phyloP scores from a whole-genome alignment of 768 basidiomycete species.

The Lactarius hengduanensis region DNA sequence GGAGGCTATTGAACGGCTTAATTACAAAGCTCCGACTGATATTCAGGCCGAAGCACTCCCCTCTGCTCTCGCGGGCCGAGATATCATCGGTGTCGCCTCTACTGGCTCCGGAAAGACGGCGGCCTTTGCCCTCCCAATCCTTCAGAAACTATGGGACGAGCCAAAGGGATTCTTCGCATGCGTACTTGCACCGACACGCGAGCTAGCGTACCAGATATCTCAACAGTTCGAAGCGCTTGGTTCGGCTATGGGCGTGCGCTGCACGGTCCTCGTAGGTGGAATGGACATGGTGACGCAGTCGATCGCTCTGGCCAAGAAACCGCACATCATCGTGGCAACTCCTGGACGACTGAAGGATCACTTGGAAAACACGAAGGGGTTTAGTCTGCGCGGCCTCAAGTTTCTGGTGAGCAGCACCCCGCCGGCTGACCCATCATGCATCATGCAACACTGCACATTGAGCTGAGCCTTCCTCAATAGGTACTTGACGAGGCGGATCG shows the following conservation, averaged over 20 bases:
- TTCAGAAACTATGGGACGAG: conserved; percentile 95
- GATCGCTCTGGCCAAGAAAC: conserved; percentile 88
- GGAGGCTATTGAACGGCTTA: conserved; percentile 76
- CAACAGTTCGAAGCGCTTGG: conserved; percentile 94
- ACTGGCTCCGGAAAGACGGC: conserved; percentile 99
- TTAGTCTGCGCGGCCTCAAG: conserved; percentile 79
- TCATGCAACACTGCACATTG: not conserved
- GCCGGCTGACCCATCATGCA: not conserved
- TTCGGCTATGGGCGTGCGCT: conserved; percentile 88
- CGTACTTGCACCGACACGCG: conserved; percentile 95
- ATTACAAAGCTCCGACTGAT: conserved; percentile 83
- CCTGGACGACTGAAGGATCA: conserved; percentile 93
- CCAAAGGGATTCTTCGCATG: conserved; percentile 92
- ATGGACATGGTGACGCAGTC: conserved; percentile 89
- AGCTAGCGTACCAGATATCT: conserved; percentile 97
- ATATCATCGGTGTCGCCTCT: conserved; percentile 97
- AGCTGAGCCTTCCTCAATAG: conserved; percentile 40
- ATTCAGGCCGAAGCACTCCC: conserved; percentile 88
- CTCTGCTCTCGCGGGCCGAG: conserved; percentile 83
- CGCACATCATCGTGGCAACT: conserved; percentile 94
- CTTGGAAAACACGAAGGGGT: conserved; percentile 96
- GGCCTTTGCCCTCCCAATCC: conserved; percentile 92
- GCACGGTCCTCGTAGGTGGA: conserved; percentile 92
- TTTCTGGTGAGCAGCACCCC: conserved; percentile 64
- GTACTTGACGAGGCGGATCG: conserved; percentile 98